These are phyloP conservation scores for Fusarium sp. DNA, from an alignment of 2,329 filamentous ascomycete species.

Conservation along the genomic window DNA sequence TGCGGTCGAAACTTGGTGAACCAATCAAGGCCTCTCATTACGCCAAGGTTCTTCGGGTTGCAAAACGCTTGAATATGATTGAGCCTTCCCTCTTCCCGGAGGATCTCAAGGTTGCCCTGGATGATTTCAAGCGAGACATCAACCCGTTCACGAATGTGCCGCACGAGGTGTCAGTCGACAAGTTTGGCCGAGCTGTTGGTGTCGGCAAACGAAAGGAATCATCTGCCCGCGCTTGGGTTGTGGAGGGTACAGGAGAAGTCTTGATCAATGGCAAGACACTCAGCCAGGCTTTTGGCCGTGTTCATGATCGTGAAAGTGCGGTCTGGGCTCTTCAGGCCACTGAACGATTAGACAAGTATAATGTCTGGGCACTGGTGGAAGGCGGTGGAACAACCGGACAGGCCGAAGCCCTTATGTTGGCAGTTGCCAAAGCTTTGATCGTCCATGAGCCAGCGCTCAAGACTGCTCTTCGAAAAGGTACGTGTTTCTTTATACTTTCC, in stretches of 20 bases:
- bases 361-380: slow-evolving; percentile 85
- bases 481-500: slow-evolving; percentile 50
- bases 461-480: slow-evolving; percentile 87
- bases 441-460: slow-evolving; percentile 94
- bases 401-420: slow-evolving; percentile 92
- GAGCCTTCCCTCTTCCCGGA: slow-evolving; percentile 79
- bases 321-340: slow-evolving; percentile 90
- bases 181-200: slow-evolving; percentile 80
- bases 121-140: slow-evolving; percentile 78
- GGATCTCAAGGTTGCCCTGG: slow-evolving; percentile 73
- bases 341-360: slow-evolving; percentile 92
- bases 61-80: slow-evolving; percentile 86
- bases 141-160: slow-evolving; percentile 74
- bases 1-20: slow-evolving; percentile 77
- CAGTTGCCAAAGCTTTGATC: slow-evolving; percentile 85
- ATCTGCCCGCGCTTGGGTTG: slow-evolving; percentile 83
- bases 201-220: slow-evolving; percentile 90
- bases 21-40: slow-evolving; percentile 81
- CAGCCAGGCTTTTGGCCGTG: slow-evolving; percentile 80
- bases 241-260: slow-evolving; percentile 92
- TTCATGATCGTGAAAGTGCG: slow-evolving; percentile 95
- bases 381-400: slow-evolving; percentile 95
- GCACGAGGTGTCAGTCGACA: slow-evolving; percentile 75
- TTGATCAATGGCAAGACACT: slow-evolving; percentile 91
- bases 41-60: slow-evolving; percentile 77